Evolutionary conservation across 176 grass and related monocot genomes (phyloP), one percentile per base, ranked within the genome.

Genomic region (Hyparrhenia diplandra): DNA sequence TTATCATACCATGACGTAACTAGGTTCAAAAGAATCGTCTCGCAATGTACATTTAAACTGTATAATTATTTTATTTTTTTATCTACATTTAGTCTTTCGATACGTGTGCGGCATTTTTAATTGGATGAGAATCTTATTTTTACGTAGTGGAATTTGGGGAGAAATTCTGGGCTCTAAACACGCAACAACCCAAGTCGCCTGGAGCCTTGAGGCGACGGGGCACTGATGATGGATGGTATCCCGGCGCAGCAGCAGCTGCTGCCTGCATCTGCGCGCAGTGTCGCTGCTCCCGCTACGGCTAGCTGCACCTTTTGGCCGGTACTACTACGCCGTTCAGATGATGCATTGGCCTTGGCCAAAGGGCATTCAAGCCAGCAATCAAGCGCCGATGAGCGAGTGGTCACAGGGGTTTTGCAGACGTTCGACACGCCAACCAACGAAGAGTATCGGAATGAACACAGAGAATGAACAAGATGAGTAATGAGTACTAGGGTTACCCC

Each of bases 351-450:
- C n/a, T 46, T 61, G 55, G 27, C 14, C 40, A 57, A 34, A n/a
- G 23, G 10, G 69, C 63, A 85, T 81, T 89, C 87, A 70, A 43
- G 18, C 40, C n/a, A n/a, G n/a, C n/a, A n/a, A n/a, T n/a, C n/a
- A n/a, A n/a, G n/a, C n/a, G 24, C 69, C 20, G 69, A 36, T 46
- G 37, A 43, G n/a, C 23, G 25, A 43, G 37, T 40, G 63, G 34
- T 64, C 65, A 64, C 71, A 85, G 42, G 71, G 42, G 60, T 8
- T 42, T 85, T 18, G 87, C 30, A 40, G 31, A 31, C 58, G 39
- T 64, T 42, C 51, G 39, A 45, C 60, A 67, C 5, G 21, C 57
- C 25, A 46, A 66, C 65, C 67, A 45, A 78, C 1, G 0, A 77
- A 37, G 47, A 42, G 62, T 71, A 28, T 63, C 24, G 35, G 40